These are phyloP conservation scores for Phytophthora multivora DNA, from an alignment of 352 stramenopile genomes.

Conservation along the genomic window DNA sequence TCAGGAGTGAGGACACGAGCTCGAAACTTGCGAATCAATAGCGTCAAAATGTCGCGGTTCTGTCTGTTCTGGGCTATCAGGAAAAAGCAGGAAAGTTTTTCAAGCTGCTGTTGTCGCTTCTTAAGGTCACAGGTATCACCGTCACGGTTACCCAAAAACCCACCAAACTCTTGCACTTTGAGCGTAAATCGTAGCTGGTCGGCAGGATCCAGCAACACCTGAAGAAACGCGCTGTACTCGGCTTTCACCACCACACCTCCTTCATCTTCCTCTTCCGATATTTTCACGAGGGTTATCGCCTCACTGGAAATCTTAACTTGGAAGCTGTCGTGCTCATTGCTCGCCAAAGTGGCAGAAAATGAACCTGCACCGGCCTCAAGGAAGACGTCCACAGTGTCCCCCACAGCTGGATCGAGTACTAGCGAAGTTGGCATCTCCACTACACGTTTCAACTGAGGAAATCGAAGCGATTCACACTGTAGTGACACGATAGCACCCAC, in stretches of 20 bases:
- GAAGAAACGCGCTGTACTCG: slow-evolving; percentile 62
- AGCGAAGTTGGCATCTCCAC: slow-evolving; percentile 57
- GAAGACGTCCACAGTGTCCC: slow-evolving; percentile 74
- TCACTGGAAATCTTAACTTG: slow-evolving; percentile 75
- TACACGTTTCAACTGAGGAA: slow-evolving; percentile 57
- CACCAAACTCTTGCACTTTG: slow-evolving; percentile 81
- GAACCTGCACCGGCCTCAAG: slow-evolving; percentile 69
- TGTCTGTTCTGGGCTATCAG: slow-evolving; percentile 78
- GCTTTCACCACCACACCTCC: slow-evolving; percentile 60
- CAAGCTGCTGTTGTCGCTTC: slow-evolving; percentile 40
- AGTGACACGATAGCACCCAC: slow-evolving; percentile 60
- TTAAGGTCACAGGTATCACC: slow-evolving; percentile 73
- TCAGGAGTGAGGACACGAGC: slow-evolving; percentile 48
- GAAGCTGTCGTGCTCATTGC: slow-evolving; percentile 82
- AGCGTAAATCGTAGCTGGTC: slow-evolving; percentile 73
- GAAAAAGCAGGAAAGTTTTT: slow-evolving; percentile 72
- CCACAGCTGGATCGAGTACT: slow-evolving; percentile 62
- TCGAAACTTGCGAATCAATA: slow-evolving; percentile 79
- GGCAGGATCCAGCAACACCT: slow-evolving; percentile 71
- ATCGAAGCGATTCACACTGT: slow-evolving; percentile 70
- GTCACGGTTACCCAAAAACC: slow-evolving; percentile 61
- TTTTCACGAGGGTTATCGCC: slow-evolving; percentile 63
- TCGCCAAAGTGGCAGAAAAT: slow-evolving; percentile 81
- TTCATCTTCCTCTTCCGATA: slow-evolving; percentile 75
- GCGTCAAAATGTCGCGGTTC: slow-evolving; percentile 76